Conservation (phyloP, 2,329 filamentous ascomycete species). For the Venturia aucupariae region DNA sequence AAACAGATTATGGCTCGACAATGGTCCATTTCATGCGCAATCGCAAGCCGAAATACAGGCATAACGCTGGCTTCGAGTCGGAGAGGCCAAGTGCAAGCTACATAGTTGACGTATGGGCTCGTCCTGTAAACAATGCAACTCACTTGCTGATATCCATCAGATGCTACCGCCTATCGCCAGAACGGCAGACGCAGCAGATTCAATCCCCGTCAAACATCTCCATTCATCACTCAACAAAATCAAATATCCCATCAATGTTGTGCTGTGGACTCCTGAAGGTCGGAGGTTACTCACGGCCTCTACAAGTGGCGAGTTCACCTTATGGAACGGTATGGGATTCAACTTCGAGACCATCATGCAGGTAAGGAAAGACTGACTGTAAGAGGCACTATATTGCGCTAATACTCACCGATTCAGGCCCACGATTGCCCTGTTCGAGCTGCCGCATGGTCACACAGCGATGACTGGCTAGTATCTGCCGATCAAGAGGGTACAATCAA, state of each 20-base stretch:
- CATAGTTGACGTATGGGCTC: constrained; percentile 65
- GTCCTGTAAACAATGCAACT: constrained; percentile 6
- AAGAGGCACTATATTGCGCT: not conserved
- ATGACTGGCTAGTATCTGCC: constrained; percentile 93
- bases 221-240: constrained; percentile 99
- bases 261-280: constrained; percentile 95
- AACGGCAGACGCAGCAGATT: constrained; percentile 66
- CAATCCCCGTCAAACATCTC: constrained; percentile 86
- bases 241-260: constrained; percentile 93
- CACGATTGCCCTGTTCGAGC: constrained; percentile 82
- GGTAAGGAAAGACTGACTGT: constrained; percentile 25
- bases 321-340: constrained; percentile 98
- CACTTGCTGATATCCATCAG: constrained; percentile 34
- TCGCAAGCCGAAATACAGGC: constrained; percentile 66
- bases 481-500: constrained; percentile 94
- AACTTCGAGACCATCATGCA: constrained; percentile 99
- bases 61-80: constrained; percentile 60
- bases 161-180: constrained; percentile 80
- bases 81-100: constrained; percentile 85
- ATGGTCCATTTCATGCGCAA: constrained; percentile 87
- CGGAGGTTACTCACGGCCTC: constrained; percentile 84
- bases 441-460: constrained; percentile 82
- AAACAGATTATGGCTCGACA: constrained; percentile 88
- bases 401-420: constrained; percentile 38
- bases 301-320: constrained; percentile 92